Conservation (phyloP, 2,329 filamentous ascomycete species). For the Penicillium sp. region DNA sequence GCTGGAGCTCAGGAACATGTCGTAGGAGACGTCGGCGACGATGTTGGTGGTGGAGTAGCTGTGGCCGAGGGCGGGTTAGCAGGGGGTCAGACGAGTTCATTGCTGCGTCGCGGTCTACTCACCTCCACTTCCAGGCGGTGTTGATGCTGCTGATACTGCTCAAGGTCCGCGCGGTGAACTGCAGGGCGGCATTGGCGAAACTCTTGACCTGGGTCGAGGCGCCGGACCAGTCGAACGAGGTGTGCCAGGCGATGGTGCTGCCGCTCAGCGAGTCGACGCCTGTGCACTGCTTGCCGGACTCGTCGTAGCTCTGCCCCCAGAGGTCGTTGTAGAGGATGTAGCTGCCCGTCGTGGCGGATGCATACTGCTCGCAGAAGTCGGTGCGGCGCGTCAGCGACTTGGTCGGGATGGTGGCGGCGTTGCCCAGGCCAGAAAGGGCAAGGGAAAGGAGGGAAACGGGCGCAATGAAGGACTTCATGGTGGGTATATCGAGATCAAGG, state of each 20-base stretch:
- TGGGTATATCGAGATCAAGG: conserved; percentile 9
- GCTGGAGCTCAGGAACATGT: conserved; percentile 56
- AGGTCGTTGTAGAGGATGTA: conserved; percentile 56
- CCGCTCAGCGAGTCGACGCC: conserved; percentile 38
- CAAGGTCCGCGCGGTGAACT: conserved; percentile 35
- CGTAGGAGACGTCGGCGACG: conserved; percentile 60
- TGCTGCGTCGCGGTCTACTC: conserved; percentile 3
- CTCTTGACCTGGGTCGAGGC: conserved; percentile 46
- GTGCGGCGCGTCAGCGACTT: conserved; percentile 26
- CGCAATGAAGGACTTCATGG: conserved; percentile 30
- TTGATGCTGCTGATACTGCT: conserved; percentile 43
- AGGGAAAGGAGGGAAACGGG: conserved; percentile 22
- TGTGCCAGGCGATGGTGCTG: conserved; percentile 44
- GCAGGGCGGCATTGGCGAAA: conserved; percentile 46
- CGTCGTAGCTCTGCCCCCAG: conserved; percentile 45
- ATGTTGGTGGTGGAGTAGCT: conserved; percentile 51
- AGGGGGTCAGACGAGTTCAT: too few species aligned
- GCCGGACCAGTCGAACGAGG: conserved; percentile 47
- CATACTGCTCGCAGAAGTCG: conserved; percentile 45
- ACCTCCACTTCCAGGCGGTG: conserved; percentile 48
- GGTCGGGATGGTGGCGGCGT: conserved; percentile 23
- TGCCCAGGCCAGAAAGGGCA: conserved; percentile 22
- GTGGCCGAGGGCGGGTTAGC: too few species aligned
- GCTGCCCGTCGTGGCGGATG: conserved; percentile 35
- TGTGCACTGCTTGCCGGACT: conserved; percentile 45